phyloP scores from a whole-genome alignment of 805 yeast genomes.

The Cyberlindnera misumaiensis region DNA sequence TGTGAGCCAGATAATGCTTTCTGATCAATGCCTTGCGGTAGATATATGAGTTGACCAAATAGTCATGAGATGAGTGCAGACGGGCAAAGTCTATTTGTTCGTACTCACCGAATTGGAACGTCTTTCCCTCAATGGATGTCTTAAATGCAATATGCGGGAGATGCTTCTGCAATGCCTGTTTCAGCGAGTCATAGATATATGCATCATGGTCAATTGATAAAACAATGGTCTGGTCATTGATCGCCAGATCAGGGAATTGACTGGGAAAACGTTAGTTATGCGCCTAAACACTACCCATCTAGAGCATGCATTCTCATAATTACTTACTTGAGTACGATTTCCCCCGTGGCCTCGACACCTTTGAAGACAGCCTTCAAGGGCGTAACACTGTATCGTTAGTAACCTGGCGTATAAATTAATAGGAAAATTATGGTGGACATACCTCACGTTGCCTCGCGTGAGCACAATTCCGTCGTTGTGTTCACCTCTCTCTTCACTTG shows the following conservation, averaged over 20 bases:
- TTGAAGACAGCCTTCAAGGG: constrained; percentile 69
- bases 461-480: constrained; percentile 27
- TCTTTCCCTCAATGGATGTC: constrained; percentile 21
- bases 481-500: constrained; percentile 25
- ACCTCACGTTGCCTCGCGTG: constrained; percentile 22
- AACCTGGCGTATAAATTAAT: neutral
- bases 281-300: neutral
- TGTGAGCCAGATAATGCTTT: constrained; percentile 82
- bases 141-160: constrained; percentile 28
- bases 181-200: constrained; percentile 36
- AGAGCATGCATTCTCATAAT: neutral
- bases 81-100: constrained; percentile 80
- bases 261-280: neutral
- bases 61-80: constrained; percentile 37
- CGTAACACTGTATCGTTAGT: constrained; percentile 49
- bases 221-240: neutral
- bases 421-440: constrained; percentile 10
- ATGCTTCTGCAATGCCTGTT: constrained; percentile 23
- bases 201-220: constrained; percentile 30
- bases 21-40: constrained; percentile 88
- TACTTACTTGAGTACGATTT: constrained; percentile 37
- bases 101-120: constrained; percentile 83
- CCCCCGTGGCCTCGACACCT: constrained; percentile 48
- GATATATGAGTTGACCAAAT: constrained; percentile 71
- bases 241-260: neutral